phyloP scores from a whole-genome alignment of 2,329 filamentous ascomycete species.

The Tolypocladium tropicale region DNA sequence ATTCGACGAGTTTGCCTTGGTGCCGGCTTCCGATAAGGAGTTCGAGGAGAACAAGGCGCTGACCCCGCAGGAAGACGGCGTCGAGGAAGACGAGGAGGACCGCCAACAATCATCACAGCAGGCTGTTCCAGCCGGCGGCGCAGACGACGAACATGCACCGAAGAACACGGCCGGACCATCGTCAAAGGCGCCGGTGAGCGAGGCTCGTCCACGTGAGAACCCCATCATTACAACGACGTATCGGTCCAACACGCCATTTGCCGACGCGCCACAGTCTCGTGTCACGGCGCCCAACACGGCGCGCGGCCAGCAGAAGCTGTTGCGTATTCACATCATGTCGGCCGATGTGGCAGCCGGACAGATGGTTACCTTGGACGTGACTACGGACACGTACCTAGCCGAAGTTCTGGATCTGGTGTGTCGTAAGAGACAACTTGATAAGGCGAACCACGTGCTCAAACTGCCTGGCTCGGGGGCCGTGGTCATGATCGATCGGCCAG shows the following conservation, averaged over 20 bases:
- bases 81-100: constrained; percentile 34
- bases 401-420: constrained; percentile 74
- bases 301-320: constrained; percentile 57
- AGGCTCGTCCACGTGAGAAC: constrained; percentile 35
- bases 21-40: constrained; percentile 58
- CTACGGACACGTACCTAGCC: constrained; percentile 72
- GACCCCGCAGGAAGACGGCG: constrained; percentile 56
- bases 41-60: constrained; percentile 58
- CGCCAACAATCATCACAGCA: neutral
- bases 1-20: constrained; percentile 74
- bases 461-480: constrained; percentile 65
- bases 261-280: constrained; percentile 44
- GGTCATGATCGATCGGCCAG: constrained; percentile 65
- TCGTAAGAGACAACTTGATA: constrained; percentile 67
- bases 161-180: constrained; percentile 17
- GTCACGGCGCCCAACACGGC: constrained; percentile 30
- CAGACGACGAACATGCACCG: constrained; percentile 8
- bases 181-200: constrained; percentile 16
- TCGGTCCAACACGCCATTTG: constrained; percentile 40
- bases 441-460: constrained; percentile 69
- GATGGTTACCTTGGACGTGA: constrained; percentile 64
- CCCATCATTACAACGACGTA: constrained; percentile 53
- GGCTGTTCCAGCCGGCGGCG: neutral
- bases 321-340: constrained; percentile 62
- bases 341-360: constrained; percentile 63